A percentile compares a stretch with the other conserved stretches of the same genome.
Evolutionary conservation across 1,284 basidiomycete species (phyloP).

Genomic region (Mycosarcoma mackinlayi): DNA sequence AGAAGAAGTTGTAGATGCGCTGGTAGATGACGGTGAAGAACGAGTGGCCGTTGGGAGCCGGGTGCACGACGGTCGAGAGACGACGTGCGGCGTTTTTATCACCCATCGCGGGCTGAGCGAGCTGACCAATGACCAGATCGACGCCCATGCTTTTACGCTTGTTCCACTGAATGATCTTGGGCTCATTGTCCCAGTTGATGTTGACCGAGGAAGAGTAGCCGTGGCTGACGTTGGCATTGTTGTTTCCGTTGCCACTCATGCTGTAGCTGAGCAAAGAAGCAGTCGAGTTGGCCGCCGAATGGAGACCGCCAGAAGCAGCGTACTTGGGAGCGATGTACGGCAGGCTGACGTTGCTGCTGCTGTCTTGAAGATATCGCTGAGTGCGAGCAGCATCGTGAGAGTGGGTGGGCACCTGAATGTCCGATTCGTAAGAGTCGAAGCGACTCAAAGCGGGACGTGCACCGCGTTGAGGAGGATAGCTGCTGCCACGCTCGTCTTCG

Average conservation of each 20-base stretch:
- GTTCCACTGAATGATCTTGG: slow-evolving; percentile 56
- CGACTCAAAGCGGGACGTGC: slow-evolving; percentile 23
- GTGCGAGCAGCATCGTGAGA: slow-evolving; percentile 40
- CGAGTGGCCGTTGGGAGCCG: slow-evolving; percentile 41
- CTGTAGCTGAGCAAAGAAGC: slow-evolving; percentile 43
- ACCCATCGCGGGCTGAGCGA: slow-evolving; percentile 52
- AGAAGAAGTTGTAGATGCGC: slow-evolving; percentile 39
- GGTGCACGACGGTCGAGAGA: slow-evolving; percentile 30
- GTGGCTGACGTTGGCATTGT: slow-evolving; percentile 22
- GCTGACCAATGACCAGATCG: slow-evolving; percentile 41
- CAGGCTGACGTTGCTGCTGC: slow-evolving; percentile 39
- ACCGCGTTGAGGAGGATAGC: slow-evolving; percentile 30
- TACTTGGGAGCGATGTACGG: slow-evolving; percentile 47
- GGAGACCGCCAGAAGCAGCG: slow-evolving; percentile 17
- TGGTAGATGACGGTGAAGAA: slow-evolving; percentile 42
- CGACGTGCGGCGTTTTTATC: slow-evolving; percentile 46
- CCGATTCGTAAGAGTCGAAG: slow-evolving; percentile 42
- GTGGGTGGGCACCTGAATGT: slow-evolving; percentile 31
- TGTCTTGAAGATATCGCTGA: slow-evolving; percentile 47
- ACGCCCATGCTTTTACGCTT: slow-evolving; percentile 43
- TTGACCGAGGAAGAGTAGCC: slow-evolving; percentile 35
- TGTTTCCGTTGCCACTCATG: slow-evolving; percentile 22
- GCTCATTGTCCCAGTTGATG: slow-evolving; percentile 40
- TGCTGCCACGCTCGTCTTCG: slow-evolving; percentile 15
- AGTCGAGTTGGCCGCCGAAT: slow-evolving; percentile 26